Conservation (phyloP, 495 filamentous ascomycete species). For the Neurospora tetrasperma region DNA sequence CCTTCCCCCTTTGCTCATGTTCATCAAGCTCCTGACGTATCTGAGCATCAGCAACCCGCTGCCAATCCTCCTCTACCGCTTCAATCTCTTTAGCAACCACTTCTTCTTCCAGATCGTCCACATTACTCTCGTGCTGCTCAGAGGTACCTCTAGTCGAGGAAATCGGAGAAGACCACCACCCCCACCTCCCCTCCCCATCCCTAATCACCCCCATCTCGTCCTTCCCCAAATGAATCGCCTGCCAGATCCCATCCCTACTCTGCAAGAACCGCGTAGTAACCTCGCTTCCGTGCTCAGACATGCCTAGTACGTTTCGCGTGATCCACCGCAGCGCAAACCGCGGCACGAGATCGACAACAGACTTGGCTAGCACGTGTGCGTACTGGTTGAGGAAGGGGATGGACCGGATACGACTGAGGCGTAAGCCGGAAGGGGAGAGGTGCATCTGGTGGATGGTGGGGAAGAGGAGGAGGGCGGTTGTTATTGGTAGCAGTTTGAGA, state of each 20-base stretch:
- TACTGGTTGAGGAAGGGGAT: conserved; percentile 46
- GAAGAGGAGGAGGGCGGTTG: conserved; percentile 54
- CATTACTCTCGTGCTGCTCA: too few species aligned
- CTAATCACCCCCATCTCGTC: conserved; percentile 72
- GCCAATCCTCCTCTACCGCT: background rate
- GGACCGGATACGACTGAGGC: conserved; percentile 42
- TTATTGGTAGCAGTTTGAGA: background rate
- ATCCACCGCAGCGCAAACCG: conserved; percentile 28
- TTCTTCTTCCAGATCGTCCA: background rate
- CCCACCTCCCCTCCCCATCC: conserved; percentile 65
- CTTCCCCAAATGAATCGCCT: conserved; percentile 50
- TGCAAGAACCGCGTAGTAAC: conserved; percentile 54
- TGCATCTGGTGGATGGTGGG: conserved; percentile 71
- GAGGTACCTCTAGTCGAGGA: background rate
- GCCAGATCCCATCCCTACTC: conserved; percentile 53
- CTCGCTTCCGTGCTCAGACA: conserved; percentile 46
- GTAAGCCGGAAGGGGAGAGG: conserved; percentile 47
- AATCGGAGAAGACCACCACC: conserved; percentile 50
- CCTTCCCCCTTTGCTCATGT: conserved; percentile 4
- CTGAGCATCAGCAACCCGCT: background rate
- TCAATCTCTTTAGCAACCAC: background rate
- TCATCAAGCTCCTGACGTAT: background rate
- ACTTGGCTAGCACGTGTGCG: conserved; percentile 41
- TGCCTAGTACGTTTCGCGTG: conserved; percentile 39
- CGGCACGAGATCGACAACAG: conserved; percentile 39